Conservation (phyloP, 2,329 filamentous ascomycete genomes). For the Chaetomium globosum region DNA sequence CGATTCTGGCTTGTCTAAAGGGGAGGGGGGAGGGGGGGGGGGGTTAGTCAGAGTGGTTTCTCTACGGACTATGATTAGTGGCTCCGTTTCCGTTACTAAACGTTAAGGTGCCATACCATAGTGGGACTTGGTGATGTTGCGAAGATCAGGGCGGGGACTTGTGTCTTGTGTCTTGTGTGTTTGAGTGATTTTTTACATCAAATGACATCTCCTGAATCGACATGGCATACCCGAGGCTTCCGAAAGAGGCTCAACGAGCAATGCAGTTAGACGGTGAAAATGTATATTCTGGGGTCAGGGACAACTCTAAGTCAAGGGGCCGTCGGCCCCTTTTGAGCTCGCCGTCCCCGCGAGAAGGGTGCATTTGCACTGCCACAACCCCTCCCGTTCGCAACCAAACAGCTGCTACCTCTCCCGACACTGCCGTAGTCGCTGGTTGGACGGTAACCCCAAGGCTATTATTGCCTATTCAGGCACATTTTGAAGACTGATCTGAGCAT, state of each 20-base stretch:
- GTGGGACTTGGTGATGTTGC: not conserved
- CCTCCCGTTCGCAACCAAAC: conserved; percentile 8
- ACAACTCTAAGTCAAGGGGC: not conserved
- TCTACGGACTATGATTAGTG: not conserved
- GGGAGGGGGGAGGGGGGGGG: not conserved
- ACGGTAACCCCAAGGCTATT: not conserved
- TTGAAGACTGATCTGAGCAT: not conserved
- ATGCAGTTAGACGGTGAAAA: not conserved
- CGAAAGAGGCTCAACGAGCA: not conserved
- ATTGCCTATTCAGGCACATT: not conserved
- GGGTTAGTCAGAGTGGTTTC: not conserved
- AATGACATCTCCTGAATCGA: not conserved
- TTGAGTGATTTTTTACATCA: not conserved
- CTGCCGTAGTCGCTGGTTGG: not conserved
- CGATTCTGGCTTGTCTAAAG: not conserved
- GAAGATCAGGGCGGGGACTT: not conserved
- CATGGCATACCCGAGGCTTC: not conserved
- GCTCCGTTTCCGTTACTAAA: not conserved
- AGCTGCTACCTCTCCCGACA: not conserved
- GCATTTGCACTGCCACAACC: conserved; percentile 23
- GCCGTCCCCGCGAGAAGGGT: not conserved
- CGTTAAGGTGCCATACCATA: not conserved
- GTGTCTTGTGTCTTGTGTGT: not conserved
- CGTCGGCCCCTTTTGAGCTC: not conserved
- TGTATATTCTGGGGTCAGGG: not conserved